Base-by-base conservation (phyloP, 345 rosid genomes). In the Cardamine chenopodiifolia region DNA sequence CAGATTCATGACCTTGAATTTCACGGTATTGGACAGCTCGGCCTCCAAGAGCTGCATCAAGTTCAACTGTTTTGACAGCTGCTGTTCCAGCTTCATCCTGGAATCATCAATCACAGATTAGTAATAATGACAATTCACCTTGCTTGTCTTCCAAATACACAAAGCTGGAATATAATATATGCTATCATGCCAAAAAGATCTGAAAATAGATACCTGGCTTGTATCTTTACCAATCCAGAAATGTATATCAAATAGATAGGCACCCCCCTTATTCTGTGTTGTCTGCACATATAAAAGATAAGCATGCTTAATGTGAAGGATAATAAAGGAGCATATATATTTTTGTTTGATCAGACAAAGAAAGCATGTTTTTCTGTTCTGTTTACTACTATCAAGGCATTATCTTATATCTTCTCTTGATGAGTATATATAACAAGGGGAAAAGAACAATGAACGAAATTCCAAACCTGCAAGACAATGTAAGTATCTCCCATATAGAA, bases 1-100 rank as follows among this genome's bases (percentile, higher is more conserved):
- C 97, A 76, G 99, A 89, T 77, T 95, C 99, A 83, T 92, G 91
- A 74, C 99, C 97, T 78, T 96, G 99, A 79, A 90, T 73, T 87
- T 96, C 98, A 68, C 99, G 85, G 82, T 96, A 85, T 78, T 92
- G 99, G 73, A 96, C 98, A 20, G 99, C 99, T 70, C 98, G 98
- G 58, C 99, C 99, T 71, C 99, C 99, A 62, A 96, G 94, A 68
- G 68, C 86, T 52, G 92, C 90, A 86, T 96, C 99, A 60, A 96
- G 96, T 82, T 96, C 98, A 62, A 96, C 91, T 68, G 99, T 83
- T 83, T 96, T 96, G 67, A 92, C 85, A 76, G 99, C 99, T 71
- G 96, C 98, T 19, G 97, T 89, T 82, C 99, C 99, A 65, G 99
- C 92, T 84, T 92, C 99, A 83, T 96, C 99, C 99, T 96, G 73